Evolutionary conservation across 2,329 filamentous ascomycete species (phyloP).

Genomic region (Colletotrichum aenigma): DNA sequence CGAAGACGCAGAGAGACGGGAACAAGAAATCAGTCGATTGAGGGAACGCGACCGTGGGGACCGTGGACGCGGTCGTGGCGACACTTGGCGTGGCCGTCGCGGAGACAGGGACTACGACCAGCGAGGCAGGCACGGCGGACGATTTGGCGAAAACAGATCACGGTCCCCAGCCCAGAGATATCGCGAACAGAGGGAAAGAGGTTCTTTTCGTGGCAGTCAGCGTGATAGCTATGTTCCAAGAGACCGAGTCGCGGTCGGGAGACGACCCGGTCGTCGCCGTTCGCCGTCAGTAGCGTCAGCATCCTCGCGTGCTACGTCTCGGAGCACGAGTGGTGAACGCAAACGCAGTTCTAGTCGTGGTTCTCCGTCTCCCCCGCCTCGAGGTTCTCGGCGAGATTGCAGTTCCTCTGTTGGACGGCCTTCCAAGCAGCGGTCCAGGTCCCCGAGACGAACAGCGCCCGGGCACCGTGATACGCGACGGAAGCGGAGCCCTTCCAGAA

Average conservation of each 20-base stretch:
- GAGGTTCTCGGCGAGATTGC: slow-evolving; percentile 34
- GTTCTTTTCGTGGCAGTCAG: slow-evolving; percentile 38
- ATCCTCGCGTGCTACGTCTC: slow-evolving; percentile 36
- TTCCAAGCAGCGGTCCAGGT: slow-evolving; percentile 44
- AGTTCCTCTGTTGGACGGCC: slow-evolving; percentile 33
- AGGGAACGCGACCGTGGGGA: slow-evolving; percentile 68
- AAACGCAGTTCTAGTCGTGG: slow-evolving; percentile 32
- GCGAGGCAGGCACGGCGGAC: slow-evolving; percentile 46
- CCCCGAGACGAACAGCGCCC: slow-evolving; percentile 32
- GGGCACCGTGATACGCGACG: slow-evolving; percentile 21
- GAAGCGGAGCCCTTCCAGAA: slow-evolving; percentile 24
- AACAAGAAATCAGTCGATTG: slow-evolving; percentile 71
- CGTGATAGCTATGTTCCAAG: slow-evolving; percentile 60
- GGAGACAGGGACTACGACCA: slow-evolving; percentile 55
- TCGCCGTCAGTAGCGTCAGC: slow-evolving; percentile 37
- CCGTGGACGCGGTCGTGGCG: slow-evolving; percentile 54
- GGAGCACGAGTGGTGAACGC: slow-evolving; percentile 30
- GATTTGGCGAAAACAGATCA: slow-evolving; percentile 50
- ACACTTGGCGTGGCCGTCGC: slow-evolving; percentile 58
- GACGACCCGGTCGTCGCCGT: slow-evolving; percentile 46
- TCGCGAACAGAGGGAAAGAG: slow-evolving; percentile 47
- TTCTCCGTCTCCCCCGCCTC: slow-evolving; percentile 36
- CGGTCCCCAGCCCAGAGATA: slow-evolving; percentile 51
- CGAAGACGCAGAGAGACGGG: slow-evolving; percentile 73
- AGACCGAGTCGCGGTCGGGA: slow-evolving; percentile 44